Percentiles rank a stretch among this genome's conserved stretches.
Evolutionary conservation across 2,329 filamentous ascomycete genomes (phyloP).

Genomic region (Phaeosphaeriaceae sp.): DNA sequence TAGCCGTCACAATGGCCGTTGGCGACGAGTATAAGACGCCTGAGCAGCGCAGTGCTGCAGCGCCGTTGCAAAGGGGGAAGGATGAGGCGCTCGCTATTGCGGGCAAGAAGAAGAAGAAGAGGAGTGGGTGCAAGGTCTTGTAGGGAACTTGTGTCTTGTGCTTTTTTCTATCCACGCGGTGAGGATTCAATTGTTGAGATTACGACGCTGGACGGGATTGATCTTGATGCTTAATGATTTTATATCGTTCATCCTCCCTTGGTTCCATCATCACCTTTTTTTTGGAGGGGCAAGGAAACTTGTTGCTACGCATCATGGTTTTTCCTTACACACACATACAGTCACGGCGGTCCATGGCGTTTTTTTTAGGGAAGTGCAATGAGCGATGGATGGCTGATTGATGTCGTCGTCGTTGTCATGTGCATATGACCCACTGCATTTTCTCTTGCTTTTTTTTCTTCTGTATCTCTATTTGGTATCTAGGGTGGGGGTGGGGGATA

Average conservation of each 20-base stretch:
- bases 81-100: slow-evolving; percentile 32
- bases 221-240: slow-evolving; percentile 50
- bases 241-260: slow-evolving; percentile 28
- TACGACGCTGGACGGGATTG: slow-evolving; percentile 49
- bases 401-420: no score
- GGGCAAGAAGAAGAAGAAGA: slow-evolving; percentile 50
- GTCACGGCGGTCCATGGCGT: slow-evolving; percentile 34
- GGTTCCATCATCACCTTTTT: slow-evolving; percentile 17
- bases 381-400: no score
- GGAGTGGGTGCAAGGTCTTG: slow-evolving; percentile 48
- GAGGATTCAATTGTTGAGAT: no score
- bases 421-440: no score
- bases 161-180: no score
- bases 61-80: slow-evolving; percentile 21
- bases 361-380: no score
- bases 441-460: slow-evolving; percentile 31
- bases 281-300: slow-evolving; percentile 1
- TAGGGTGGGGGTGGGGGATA: no score
- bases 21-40: slow-evolving; percentile 64
- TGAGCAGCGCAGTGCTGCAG: slow-evolving; percentile 22
- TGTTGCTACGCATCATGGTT: slow-evolving; percentile 13
- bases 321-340: slow-evolving; percentile 26
- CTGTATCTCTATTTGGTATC: slow-evolving; percentile 46
- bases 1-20: slow-evolving; percentile 88
- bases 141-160: no score